phyloP scores from a whole-genome alignment of 768 basidiomycete species.

The Phallus indusiatus region DNA sequence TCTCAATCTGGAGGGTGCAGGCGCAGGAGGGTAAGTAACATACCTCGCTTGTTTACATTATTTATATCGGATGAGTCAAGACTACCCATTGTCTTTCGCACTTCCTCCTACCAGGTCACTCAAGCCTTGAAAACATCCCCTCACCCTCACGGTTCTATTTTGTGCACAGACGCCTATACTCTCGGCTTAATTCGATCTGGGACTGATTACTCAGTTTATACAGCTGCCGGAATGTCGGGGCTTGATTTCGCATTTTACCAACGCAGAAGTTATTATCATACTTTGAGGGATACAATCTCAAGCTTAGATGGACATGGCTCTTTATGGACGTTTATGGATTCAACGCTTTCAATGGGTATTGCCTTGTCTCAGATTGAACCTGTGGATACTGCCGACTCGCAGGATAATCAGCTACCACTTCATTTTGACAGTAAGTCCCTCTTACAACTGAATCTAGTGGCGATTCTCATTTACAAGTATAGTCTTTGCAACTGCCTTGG shows the following conservation, averaged over 20 bases:
- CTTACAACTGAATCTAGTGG: not conserved
- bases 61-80: conserved; percentile 26
- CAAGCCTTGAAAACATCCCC: conserved; percentile 44
- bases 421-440: conserved; percentile 63
- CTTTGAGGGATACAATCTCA: conserved; percentile 58
- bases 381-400: conserved; percentile 14
- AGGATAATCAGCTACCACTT: conserved; percentile 30
- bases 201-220: conserved; percentile 69
- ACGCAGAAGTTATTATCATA: conserved; percentile 68
- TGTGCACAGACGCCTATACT: conserved; percentile 61
- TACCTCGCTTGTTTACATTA: not conserved
- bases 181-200: conserved; percentile 54
- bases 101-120: conserved; percentile 50
- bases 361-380: conserved; percentile 41
- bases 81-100: conserved; percentile 68
- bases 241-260: conserved; percentile 75
- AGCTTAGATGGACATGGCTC: conserved; percentile 45
- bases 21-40: conserved; percentile 55
- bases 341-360: conserved; percentile 42
- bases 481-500: conserved; percentile 52
- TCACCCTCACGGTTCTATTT: conserved; percentile 64
- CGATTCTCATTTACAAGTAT: not conserved
- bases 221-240: conserved; percentile 47
- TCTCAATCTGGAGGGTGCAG: conserved; percentile 77
- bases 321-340: conserved; percentile 77